A percentile compares a stretch with the other conserved stretches of the same genome.
Evolutionary conservation across 345 rosid species (phyloP).

Genomic region (Boechera retrofracta): DNA sequence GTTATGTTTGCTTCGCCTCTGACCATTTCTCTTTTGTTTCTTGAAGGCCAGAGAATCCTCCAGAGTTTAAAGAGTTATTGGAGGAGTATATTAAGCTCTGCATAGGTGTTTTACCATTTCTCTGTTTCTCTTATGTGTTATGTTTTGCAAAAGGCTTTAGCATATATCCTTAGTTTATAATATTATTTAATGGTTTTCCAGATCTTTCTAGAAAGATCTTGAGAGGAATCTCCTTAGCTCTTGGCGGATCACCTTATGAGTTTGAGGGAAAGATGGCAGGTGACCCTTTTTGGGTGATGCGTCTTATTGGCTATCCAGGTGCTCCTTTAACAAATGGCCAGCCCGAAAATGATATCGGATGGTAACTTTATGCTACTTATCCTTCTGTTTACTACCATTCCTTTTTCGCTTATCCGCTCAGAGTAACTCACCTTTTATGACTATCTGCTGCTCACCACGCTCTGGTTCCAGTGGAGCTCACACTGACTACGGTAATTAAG

Average conservation of each 20-base stretch:
- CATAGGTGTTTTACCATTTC: slow-evolving; percentile 52
- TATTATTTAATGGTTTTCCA: slow-evolving; percentile 34
- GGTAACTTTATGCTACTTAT: slow-evolving; percentile 53
- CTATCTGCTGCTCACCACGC: neutral
- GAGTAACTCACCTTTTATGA: neutral
- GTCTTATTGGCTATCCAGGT: slow-evolving; percentile 83
- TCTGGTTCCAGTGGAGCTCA: slow-evolving; percentile 68
- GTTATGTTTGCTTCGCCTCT: neutral
- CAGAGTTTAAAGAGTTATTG: slow-evolving; percentile 59
- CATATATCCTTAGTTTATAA: neutral
- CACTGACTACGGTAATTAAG: slow-evolving; percentile 79
- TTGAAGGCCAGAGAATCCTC: slow-evolving; percentile 73
- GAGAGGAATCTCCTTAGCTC: slow-evolving; percentile 76
- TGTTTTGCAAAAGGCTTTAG: too few species aligned
- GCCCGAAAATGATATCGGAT: slow-evolving; percentile 70
- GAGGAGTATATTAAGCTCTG: slow-evolving; percentile 75
- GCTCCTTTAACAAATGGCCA: slow-evolving; percentile 42
- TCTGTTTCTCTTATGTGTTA: neutral
- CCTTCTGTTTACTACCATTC: neutral
- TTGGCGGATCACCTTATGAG: slow-evolving; percentile 66
- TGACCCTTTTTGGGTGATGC: slow-evolving; percentile 89
- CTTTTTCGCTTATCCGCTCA: neutral
- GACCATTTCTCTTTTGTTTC: slow-evolving; percentile 21
- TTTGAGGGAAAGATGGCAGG: slow-evolving; percentile 79
- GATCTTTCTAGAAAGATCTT: slow-evolving; percentile 81